Evolutionary conservation across 1,284 basidiomycete species (phyloP), one percentile per base, ranked within the genome.

Genomic region (Calocybe gambosa): DNA sequence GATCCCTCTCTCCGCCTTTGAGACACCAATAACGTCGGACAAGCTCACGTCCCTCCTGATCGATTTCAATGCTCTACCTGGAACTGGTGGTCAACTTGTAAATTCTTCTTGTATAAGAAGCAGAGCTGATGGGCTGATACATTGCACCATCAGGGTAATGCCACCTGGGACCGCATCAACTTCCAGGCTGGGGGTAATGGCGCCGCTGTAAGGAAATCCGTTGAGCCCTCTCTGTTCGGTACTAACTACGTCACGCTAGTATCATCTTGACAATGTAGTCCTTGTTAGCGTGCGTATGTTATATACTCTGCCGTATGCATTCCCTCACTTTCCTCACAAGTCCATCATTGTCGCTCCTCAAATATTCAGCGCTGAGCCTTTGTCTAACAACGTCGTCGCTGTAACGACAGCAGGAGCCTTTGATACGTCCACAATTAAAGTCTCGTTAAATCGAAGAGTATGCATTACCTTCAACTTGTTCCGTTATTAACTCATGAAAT

Each of bases 311-410:
- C n/a, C 20, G 33, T 36, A 8, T 25, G 35, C 26, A 19, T 12
- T 1, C 37, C n/a, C 18, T 26, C 28, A 26, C 0, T 21, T 23
- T 10, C 25, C n/a, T 25, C 21, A 23, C 7, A 3, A 73, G 66
- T 55, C 58, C 31, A 73, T 77, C 47, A 55, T 69, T 39, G 58
- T 76, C 23, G 51, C 59, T 2, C 74, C 74, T 1, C 50, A 70
- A 47, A 70, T 77, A 55, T 60, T 77, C 49, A 71, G 70, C 49
- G 74, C 74, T 0, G 74, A 76, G 49, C 74, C 74, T 1, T 51
- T 77, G 7, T 64, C 63, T 1, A 70, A 62, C 51, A 69, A 74
- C 50, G 50, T 71, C 10, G 58, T 77, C 42, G 73, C 72, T 5
- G 63, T 76, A 10, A 76, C 74, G 1, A 70, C 70, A 4, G 58